These are phyloP conservation scores for Xylaria sp. DNA, from an alignment of 2,329 filamentous ascomycete species.

Conservation along the genomic window DNA sequence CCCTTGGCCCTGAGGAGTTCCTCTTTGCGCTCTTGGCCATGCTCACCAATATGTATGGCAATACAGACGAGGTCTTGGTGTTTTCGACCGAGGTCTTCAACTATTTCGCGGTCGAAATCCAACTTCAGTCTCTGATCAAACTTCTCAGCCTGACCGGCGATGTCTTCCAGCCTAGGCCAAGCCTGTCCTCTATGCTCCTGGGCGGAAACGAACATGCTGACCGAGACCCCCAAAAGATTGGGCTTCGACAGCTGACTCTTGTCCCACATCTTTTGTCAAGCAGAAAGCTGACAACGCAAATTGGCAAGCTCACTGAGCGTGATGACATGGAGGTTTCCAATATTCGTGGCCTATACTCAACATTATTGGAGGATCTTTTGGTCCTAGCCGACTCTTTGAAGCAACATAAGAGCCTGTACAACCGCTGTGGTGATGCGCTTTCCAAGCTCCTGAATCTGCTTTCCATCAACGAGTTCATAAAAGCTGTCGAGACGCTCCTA, in stretches of 20 bases:
- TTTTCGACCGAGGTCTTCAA: constrained; percentile 77
- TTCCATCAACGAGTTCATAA: constrained; percentile 86
- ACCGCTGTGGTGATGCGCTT: constrained; percentile 69
- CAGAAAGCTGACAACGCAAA: constrained; percentile 58
- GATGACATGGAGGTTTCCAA: constrained; percentile 69
- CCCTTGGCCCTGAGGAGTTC: constrained; percentile 83
- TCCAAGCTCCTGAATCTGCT: constrained; percentile 81
- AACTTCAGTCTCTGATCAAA: constrained; percentile 77
- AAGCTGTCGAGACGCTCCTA: constrained; percentile 81
- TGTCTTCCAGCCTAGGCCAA: constrained; percentile 73
- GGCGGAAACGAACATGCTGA: constrained; percentile 54
- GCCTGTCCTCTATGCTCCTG: constrained; percentile 72
- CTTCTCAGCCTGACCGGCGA: constrained; percentile 76
- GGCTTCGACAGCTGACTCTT: constrained; percentile 57
- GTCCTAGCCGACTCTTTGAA: constrained; percentile 67
- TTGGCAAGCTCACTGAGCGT: constrained; percentile 58
- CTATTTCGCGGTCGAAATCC: constrained; percentile 72
- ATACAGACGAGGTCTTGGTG: constrained; percentile 71
- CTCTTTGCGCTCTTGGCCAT: constrained; percentile 86
- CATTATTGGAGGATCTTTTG: constrained; percentile 67
- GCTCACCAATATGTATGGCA: constrained; percentile 85
- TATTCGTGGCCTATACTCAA: constrained; percentile 69
- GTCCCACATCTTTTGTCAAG: constrained; percentile 62
- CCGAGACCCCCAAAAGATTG: constrained; percentile 53
- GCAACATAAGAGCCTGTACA: constrained; percentile 56